Conservation (phyloP, 2,329 filamentous ascomycete genomes). For the Aspergillus clavatus region DNA sequence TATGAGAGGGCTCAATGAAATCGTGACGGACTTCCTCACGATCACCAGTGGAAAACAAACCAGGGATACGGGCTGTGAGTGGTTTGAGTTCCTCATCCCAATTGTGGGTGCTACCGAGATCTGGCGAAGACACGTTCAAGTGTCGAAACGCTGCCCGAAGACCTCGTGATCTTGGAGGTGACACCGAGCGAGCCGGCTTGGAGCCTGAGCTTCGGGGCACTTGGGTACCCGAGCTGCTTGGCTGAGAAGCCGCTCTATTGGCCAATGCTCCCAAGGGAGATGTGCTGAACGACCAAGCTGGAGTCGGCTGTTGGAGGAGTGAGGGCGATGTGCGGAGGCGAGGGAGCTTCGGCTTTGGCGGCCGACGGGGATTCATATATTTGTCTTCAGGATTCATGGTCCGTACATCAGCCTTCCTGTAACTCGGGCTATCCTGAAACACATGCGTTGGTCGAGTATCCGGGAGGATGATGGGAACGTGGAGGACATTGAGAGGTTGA, state of each 20-base stretch:
- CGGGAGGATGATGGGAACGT: conserved; percentile 67
- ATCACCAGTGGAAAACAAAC: neutral
- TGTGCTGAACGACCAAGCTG: conserved; percentile 23
- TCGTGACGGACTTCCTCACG: neutral
- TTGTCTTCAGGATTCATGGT: conserved; percentile 77
- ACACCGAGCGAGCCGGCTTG: conserved; percentile 34
- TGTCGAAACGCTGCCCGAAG: conserved; percentile 37
- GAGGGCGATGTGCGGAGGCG: conserved; percentile 44
- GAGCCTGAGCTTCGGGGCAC: conserved; percentile 17
- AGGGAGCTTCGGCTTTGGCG: conserved; percentile 45
- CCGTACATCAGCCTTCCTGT: conserved; percentile 55
- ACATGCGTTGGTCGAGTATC: conserved; percentile 43
- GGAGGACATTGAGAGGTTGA: conserved; percentile 78
- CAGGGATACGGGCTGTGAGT: neutral
- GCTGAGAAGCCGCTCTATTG: conserved; percentile 32
- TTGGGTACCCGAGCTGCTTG: conserved; percentile 22
- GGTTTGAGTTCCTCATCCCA: conserved; percentile 2
- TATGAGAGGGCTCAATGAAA: neutral
- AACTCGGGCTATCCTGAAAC: conserved; percentile 63
- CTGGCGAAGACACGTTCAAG: conserved; percentile 25
- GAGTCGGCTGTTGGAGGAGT: conserved; percentile 20
- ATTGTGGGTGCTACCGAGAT: conserved; percentile 8
- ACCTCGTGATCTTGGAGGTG: conserved; percentile 33
- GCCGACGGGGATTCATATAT: conserved; percentile 64
- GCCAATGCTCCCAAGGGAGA: conserved; percentile 25